Conservation (phyloP, 2,329 filamentous ascomycete species). For the Calonectria pauciramosa region DNA sequence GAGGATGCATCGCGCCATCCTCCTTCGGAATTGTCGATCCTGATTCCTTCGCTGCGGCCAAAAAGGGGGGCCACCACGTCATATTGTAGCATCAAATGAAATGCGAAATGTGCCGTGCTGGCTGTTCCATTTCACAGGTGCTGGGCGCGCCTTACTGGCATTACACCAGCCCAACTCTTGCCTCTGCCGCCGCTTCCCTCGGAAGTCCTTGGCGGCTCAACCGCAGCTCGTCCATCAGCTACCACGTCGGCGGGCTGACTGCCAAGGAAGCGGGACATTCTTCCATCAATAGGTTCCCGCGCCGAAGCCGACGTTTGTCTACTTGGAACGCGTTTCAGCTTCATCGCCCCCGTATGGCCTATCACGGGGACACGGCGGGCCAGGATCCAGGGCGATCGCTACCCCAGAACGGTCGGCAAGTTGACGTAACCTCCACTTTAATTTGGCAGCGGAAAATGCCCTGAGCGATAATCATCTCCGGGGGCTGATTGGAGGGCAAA, state of each 20-base stretch:
- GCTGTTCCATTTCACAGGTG: background rate
- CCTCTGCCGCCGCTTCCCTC: background rate
- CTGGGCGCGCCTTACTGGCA: background rate
- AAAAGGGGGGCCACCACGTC: background rate
- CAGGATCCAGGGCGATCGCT: background rate
- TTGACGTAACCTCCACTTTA: background rate
- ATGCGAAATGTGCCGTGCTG: background rate
- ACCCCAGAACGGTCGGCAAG: background rate
- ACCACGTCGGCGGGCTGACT: background rate
- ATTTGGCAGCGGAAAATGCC: background rate
- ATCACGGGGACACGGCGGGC: background rate
- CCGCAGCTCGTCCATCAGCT: background rate
- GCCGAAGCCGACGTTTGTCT: background rate
- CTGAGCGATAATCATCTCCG: background rate
- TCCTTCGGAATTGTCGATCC: background rate
- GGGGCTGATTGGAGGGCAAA: background rate
- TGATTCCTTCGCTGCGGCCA: background rate
- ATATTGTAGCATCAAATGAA: background rate
- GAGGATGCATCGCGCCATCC: constrained; percentile 2
- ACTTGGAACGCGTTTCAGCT: constrained; percentile 21
- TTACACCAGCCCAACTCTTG: background rate
- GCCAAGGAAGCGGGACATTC: background rate
- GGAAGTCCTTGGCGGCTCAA: background rate
- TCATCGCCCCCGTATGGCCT: background rate
- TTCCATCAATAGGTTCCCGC: background rate